Evolutionary conservation across 1,284 basidiomycete genomes (phyloP), one percentile per base, ranked within the genome.

Genomic region (Ustilago cynodontis): DNA sequence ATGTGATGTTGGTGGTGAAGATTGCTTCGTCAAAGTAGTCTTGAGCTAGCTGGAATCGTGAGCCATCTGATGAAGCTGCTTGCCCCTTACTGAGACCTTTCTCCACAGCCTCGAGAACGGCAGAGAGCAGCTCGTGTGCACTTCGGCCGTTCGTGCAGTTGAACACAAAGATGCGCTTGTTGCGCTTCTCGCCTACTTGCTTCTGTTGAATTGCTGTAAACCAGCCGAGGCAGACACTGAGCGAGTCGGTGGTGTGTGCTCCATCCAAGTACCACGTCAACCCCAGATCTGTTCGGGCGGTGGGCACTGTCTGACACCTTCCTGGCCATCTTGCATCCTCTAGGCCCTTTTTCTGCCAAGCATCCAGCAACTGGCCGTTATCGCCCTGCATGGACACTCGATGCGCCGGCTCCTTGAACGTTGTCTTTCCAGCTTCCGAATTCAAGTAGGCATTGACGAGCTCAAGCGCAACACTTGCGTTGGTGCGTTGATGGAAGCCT

Each of bases 1-100:
- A 99, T 0, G 97, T 99, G 49, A 95, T 92, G 86, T 99, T 99
- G 28, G 95, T 92, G 86, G 95, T 98, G 87, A 99, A 99, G 63
- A 98, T 90, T 70, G 94, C 93, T 54, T 91, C 89, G 83, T 93
- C 90, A 83, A 99, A 81, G 93, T 91, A 35, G 84, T 84, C 1
- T 86, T 81, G 50, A 7, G 76, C 71, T 3, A 66, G 16, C 13
- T 28, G 10, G 18, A 64, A 70, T 14, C 49, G 24, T 22, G 60
- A 52, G 16, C 43, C 41, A 6, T 29, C 57, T 1, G 39, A 37
- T 7, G 53, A 37, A 14, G 45, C 1, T 41, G 50, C 53, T 3
- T 37, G 22, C 13, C 51, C 43, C n/a, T 37, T 56, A 26, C 59
- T 53, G 5, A 74, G 52, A 11, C 41, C 22, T 16, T 41, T 33